A percentile compares a stretch with the other conserved stretches of the same genome.
phyloP scores from a whole-genome alignment of 2,329 filamentous ascomycete genomes.

The Proliferodiscus dingleyae region DNA sequence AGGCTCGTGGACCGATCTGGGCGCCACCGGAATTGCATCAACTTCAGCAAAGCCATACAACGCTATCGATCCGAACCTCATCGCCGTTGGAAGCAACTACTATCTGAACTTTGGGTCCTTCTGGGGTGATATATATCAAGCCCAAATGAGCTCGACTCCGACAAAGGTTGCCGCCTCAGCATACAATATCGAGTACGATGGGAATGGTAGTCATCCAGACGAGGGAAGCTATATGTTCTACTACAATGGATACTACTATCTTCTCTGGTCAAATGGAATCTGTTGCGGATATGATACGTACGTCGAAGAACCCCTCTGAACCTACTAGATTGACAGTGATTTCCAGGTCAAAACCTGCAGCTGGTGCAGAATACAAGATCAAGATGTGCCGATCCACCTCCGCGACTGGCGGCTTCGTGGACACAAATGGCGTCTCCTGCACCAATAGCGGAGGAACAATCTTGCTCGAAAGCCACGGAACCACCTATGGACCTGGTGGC shows the following conservation, averaged over 20 bases:
- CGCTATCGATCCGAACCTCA: conserved; percentile 55
- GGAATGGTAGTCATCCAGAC: conserved; percentile 44
- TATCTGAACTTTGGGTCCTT: conserved; percentile 63
- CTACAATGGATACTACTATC: conserved; percentile 54
- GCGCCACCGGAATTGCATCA: conserved; percentile 48
- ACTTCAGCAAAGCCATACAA: conserved; percentile 44
- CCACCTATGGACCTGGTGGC: conserved; percentile 61
- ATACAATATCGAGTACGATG: conserved; percentile 50
- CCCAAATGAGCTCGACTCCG: conserved; percentile 39
- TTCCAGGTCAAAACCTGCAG: conserved; percentile 36
- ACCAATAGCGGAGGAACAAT: conserved; percentile 53
- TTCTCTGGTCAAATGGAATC: conserved; percentile 57
- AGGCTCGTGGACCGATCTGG: conserved; percentile 56
- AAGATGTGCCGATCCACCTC: conserved; percentile 55
- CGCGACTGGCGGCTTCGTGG: conserved; percentile 51
- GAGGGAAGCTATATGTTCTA: conserved; percentile 55
- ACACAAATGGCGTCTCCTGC: conserved; percentile 49
- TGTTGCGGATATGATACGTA: conserved; percentile 56
- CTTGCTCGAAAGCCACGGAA: conserved; percentile 55
- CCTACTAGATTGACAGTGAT: conserved; percentile 12
- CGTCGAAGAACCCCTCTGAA: not conserved
- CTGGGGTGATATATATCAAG: conserved; percentile 61
- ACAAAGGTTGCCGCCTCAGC: conserved; percentile 30
- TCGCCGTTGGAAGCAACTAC: conserved; percentile 39
- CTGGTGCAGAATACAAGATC: conserved; percentile 61